Conservation (phyloP, 257 asterid species). For the Fraxinus cuspidata region DNA sequence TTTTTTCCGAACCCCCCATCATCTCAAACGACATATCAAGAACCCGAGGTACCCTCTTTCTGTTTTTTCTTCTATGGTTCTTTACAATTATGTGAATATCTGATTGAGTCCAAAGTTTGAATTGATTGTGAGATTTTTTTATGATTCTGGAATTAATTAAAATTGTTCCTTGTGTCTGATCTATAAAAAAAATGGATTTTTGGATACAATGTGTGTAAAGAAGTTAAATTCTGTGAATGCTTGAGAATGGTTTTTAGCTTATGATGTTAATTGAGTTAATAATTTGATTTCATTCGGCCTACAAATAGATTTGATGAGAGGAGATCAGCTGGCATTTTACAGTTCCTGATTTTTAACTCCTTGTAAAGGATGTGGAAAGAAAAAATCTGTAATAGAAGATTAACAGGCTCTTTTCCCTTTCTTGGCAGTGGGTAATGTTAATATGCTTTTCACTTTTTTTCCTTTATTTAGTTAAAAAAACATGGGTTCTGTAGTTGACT, state of each 20-base stretch:
- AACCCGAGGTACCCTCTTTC: conserved; percentile 33
- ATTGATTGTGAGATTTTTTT: too few species aligned
- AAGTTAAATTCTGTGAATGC: background rate
- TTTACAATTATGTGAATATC: background rate
- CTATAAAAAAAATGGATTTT: background rate
- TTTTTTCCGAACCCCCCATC: conserved; percentile 74
- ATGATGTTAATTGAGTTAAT: background rate
- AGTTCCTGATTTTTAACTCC: background rate
- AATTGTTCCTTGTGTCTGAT: too few species aligned
- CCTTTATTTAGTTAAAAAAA: background rate
- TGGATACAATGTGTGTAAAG: conserved; percentile 25
- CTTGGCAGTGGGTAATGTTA: background rate
- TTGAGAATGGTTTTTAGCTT: too few species aligned
- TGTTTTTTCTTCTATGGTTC: background rate
- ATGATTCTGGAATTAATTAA: too few species aligned
- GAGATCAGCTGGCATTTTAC: conserved; percentile 7
- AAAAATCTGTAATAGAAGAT: too few species aligned
- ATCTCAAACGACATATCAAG: conserved; percentile 53
- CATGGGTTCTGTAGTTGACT: background rate
- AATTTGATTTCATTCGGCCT: background rate
- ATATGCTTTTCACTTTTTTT: background rate
- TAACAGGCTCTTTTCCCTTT: too few species aligned
- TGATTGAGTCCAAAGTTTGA: too few species aligned
- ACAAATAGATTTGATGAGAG: conserved; percentile 8
- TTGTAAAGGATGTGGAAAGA: background rate